Percentiles rank a stretch among this genome's conserved stretches.
These are phyloP conservation scores for Corinectria fuckeliana DNA, from an alignment of 2,329 filamentous ascomycete genomes.

Conservation along the genomic window DNA sequence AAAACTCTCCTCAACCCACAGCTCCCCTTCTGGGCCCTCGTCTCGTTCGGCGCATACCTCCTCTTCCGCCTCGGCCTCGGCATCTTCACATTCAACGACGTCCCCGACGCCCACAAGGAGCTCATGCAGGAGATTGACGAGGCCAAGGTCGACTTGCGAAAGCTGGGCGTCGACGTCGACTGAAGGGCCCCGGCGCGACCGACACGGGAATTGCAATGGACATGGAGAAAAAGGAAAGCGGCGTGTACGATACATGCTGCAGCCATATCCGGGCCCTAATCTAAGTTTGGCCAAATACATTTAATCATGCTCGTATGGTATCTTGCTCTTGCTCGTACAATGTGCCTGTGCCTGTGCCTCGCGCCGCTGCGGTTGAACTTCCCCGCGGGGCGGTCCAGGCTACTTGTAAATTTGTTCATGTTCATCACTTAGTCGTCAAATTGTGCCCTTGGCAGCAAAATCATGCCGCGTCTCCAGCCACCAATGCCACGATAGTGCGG, in stretches of 20 bases:
- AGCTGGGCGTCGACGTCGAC: conserved; percentile 80
- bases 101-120: conserved; percentile 88
- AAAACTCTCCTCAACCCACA: conserved; percentile 47
- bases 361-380: neutral
- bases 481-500: conserved; percentile 64
- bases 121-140: conserved; percentile 83
- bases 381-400: neutral
- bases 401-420: neutral
- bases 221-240: conserved; percentile 29
- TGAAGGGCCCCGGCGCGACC: conserved; percentile 44
- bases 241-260: conserved; percentile 8
- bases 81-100: conserved; percentile 95
- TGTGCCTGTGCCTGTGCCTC: no score
- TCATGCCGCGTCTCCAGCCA: conserved; percentile 53
- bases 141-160: conserved; percentile 75
- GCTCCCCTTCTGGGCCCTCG: conserved; percentile 92
- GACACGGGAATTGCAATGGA: conserved; percentile 26
- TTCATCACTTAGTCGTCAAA: conserved; percentile 1
- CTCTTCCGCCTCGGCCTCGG: conserved; percentile 91
- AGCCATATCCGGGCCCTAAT: conserved; percentile 9
- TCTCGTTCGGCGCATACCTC: conserved; percentile 90
- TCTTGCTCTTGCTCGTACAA: conserved; percentile 11
- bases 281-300: conserved; percentile 21
- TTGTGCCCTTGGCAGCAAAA: neutral
- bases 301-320: conserved; percentile 25